phyloP scores from a whole-genome alignment of 2,329 filamentous ascomycete species.

The Dothideomycetes sp. region DNA sequence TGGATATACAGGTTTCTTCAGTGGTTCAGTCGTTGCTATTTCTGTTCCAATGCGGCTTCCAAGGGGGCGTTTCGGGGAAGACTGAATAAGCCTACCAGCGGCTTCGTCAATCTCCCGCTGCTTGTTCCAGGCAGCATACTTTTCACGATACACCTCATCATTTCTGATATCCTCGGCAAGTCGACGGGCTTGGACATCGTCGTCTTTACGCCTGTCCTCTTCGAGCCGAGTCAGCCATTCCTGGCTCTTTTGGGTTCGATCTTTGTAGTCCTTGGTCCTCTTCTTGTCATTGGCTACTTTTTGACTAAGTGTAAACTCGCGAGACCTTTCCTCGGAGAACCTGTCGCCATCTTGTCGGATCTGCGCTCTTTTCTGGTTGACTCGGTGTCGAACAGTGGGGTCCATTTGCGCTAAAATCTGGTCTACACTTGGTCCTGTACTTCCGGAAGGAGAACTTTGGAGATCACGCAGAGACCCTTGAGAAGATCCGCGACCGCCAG shows the following conservation, averaged over 20 bases:
- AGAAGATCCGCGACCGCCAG: neutral
- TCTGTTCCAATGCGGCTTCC: slow-evolving; percentile 7
- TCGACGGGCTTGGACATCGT: slow-evolving; percentile 1
- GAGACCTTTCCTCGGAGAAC: neutral
- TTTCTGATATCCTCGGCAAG: slow-evolving; percentile 5
- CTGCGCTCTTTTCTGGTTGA: neutral
- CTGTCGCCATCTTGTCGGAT: neutral
- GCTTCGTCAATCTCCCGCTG: slow-evolving; percentile 1
- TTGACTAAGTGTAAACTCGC: neutral
- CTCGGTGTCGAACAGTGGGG: slow-evolving; percentile 1
- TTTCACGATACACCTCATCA: neutral
- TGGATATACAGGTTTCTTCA: too few species aligned
- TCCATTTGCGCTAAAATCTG: slow-evolving; percentile 1
- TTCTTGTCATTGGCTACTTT: neutral
- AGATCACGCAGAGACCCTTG: too few species aligned
- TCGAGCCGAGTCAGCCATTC: neutral
- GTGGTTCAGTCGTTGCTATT: too few species aligned
- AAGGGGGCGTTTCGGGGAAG: slow-evolving; percentile 1
- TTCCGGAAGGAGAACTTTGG: slow-evolving; percentile 1
- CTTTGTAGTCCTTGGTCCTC: slow-evolving; percentile 3
- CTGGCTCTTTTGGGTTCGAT: neutral
- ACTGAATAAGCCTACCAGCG: neutral
- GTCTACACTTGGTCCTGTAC: neutral
- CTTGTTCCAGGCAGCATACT: neutral
- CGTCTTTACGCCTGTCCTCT: neutral